These are phyloP conservation scores for Podospora pseudoanserina DNA, from an alignment of 495 filamentous ascomycete species.

Conservation along the genomic window DNA sequence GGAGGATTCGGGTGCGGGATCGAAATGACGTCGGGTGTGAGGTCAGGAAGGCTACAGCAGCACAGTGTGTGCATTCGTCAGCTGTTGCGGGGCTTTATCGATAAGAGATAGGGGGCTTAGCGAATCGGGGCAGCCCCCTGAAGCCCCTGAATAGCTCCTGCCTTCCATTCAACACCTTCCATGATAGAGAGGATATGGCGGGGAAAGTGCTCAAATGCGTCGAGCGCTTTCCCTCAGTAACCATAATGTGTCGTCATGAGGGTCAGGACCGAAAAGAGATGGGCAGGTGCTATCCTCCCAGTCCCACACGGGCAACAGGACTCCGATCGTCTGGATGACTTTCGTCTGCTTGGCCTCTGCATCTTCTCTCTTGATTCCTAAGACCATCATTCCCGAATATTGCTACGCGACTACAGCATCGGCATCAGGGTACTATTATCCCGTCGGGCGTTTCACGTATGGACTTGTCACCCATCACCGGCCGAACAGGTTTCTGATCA, in stretches of 20 bases:
- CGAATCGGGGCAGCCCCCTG: neutral
- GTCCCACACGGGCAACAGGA: neutral
- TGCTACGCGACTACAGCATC: conserved; percentile 16
- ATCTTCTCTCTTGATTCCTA: neutral
- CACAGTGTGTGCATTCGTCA: conserved; percentile 6
- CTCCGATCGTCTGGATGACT: neutral
- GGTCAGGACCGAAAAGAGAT: neutral
- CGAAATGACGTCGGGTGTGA: neutral
- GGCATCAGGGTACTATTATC: conserved; percentile 17
- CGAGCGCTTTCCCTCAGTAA: neutral
- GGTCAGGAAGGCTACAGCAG: neutral
- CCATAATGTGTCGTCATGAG: neutral
- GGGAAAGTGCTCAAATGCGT: neutral
- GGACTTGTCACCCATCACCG: neutral
- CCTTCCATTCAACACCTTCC: neutral
- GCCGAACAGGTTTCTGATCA: neutral
- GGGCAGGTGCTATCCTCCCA: neutral
- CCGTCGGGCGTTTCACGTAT: conserved; percentile 8
- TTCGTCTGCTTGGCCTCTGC: neutral
- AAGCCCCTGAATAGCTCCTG: conserved; percentile 13
- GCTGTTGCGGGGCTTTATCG: conserved; percentile 1
- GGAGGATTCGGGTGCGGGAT: neutral
- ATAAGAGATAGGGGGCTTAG: neutral
- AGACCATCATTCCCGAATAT: conserved; percentile 7
- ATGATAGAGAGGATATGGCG: neutral